Base-by-base conservation (phyloP, 306 rosid species). In the Citrullus amarus region DNA sequence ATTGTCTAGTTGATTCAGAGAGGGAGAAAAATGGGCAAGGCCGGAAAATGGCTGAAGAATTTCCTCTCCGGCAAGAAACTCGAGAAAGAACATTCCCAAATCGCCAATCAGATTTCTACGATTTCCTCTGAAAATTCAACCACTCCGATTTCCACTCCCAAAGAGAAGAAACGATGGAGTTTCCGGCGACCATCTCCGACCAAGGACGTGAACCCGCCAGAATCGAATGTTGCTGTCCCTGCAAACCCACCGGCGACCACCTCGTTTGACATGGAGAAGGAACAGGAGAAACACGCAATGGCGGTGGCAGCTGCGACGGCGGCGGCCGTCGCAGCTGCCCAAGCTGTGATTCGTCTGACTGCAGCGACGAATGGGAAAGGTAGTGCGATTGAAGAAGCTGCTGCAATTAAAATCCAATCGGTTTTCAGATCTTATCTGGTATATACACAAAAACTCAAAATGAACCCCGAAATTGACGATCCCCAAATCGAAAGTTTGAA, bases 141-240 rank as follows among this genome's bases (percentile, higher is more conserved):
- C 3, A 84, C 88, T 77, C 97, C 93, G 69, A 61, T 22, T 70
- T 87, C 96, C 4, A 81, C 50, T 17, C 89, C 96, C 9, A 94
- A 86, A 69, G 98, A 94, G 87, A 94, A 90, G 80, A 85, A 75
- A 82, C 83, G 98, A 75, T 92, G 97, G 98, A 92, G 98, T 79
- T 92, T 94, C 66, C 84, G 96, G 79, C 87, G 98, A 86, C 87
- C 97, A 63, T 89, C 97, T 3, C 91, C 92, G 65, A 5, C 96
- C 67, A 90, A 77, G 86, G 97, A 87, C 55, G 71, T 69, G 53
- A 87, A 69, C 44, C 75, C 68, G 51, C 67, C 43, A 6, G 92
- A 89, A 56, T 6, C 83, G 32, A 77, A 73, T 73, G 82, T 76
- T 77, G 30, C 58, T 22, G 82, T 57, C 7, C 14, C 58, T 15